Evolutionary conservation across 2,329 filamentous ascomycete genomes (phyloP).

Genomic region (Didymellaceae sp.): DNA sequence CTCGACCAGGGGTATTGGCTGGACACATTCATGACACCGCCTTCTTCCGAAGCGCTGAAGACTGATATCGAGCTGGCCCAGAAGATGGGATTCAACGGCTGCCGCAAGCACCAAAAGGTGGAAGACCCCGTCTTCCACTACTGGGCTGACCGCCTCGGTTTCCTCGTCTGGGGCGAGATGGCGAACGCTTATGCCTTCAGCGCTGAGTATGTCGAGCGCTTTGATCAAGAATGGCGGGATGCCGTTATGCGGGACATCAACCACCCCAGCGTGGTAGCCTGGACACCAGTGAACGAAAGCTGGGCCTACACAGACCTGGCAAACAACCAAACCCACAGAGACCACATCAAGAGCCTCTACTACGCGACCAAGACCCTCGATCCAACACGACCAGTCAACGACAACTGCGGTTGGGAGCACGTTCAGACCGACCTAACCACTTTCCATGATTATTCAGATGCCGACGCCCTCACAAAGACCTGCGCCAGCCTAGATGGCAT

Average conservation of each 20-base stretch:
- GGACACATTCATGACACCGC: slow-evolving; percentile 65
- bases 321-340: slow-evolving; percentile 63
- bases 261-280: slow-evolving; percentile 68
- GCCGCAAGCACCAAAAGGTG: slow-evolving; percentile 70
- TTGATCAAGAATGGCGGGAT: slow-evolving; percentile 70
- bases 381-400: slow-evolving; percentile 69
- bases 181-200: slow-evolving; percentile 70
- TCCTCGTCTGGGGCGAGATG: slow-evolving; percentile 70
- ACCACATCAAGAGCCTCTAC: slow-evolving; percentile 69
- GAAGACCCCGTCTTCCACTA: slow-evolving; percentile 67
- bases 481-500: slow-evolving; percentile 63
- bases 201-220: slow-evolving; percentile 63
- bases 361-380: slow-evolving; percentile 70
- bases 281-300: slow-evolving; percentile 70
- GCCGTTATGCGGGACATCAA: slow-evolving; percentile 69
- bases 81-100: slow-evolving; percentile 68
- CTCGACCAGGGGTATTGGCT: slow-evolving; percentile 72
- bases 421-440: slow-evolving; percentile 69
- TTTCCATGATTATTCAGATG: slow-evolving; percentile 72
- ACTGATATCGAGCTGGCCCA: slow-evolving; percentile 24
- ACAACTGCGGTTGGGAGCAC: slow-evolving; percentile 76
- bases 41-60: slow-evolving; percentile 53
- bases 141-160: slow-evolving; percentile 67
- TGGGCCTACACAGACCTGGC: slow-evolving; percentile 70
- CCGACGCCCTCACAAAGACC: slow-evolving; percentile 60